Conservation (phyloP, 2,329 filamentous ascomycete species). For the Ophiostoma montium region DNA sequence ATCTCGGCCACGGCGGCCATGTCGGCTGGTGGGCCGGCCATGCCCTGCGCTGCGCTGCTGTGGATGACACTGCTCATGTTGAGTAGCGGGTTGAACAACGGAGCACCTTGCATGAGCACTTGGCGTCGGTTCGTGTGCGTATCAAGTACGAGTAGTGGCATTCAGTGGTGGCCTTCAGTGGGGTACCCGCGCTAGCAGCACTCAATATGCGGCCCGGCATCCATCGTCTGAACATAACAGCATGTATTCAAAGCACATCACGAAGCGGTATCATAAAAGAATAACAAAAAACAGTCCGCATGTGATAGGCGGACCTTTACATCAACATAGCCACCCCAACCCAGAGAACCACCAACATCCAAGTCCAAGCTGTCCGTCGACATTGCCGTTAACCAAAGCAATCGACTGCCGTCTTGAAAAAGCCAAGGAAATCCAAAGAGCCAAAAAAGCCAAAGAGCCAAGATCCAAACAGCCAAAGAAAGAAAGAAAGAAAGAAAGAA, state of each 20-base stretch:
- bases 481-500: conserved; percentile 2
- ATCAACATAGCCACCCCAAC: too few species aligned
- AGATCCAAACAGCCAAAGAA: conserved; percentile 4
- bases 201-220: neutral
- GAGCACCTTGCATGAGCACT: too few species aligned
- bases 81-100: too few species aligned
- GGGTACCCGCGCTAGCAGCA: neutral
- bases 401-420: too few species aligned
- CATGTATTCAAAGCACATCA: conserved; percentile 2
- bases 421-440: too few species aligned
- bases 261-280: conserved; percentile 6
- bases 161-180: too few species aligned
- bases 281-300: too few species aligned
- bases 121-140: too few species aligned
- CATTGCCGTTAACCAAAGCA: neutral
- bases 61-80: neutral
- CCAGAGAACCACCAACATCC: neutral
- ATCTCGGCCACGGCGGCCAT: conserved; percentile 17
- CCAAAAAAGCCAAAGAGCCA: conserved; percentile 1
- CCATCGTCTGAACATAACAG: neutral
- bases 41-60: neutral
- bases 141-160: too few species aligned
- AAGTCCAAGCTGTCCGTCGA: too few species aligned
- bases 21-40: too few species aligned
- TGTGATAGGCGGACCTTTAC: too few species aligned